Base-by-base conservation (phyloP, 345 rosid species). In the Hevea brasiliensis region DNA sequence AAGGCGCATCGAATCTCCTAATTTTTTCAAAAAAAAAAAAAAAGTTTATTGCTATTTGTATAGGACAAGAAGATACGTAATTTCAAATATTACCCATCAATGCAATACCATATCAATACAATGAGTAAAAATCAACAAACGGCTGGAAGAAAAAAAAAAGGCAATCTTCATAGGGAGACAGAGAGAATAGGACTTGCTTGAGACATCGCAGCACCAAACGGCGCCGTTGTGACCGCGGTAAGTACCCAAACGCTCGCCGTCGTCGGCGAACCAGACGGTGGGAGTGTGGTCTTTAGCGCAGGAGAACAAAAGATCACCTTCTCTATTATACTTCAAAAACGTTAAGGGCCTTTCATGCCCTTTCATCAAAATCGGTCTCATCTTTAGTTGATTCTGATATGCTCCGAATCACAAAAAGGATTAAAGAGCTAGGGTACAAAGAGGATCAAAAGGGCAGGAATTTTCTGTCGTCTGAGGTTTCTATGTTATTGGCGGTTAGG, bases 211-310 rank as follows among this genome's bases (percentile, higher is more conserved):
- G 57, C 85, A 87, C 99, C 99, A 95, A 63, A 92, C 98, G 61
- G 99, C 98, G 26, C 98, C 98, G 66, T 95, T 95, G 86, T 95
- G 99, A 53, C 99, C 99, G 48, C 98, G 96, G 73, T 88, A 95
- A 64, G 98, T 92, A 56, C 99, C 99, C 6, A 89, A 84, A 59
- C 98, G 97, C 83, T 95, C 92, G 64, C 99, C 99, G 70, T 92
- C 88, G 77, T 92, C 96, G 63, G 98, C 98, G 75, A 82, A 95
- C 99, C 99, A 95, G 68, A 95, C 91, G 26, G 98, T 92, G 47
- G 98, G 98, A 14, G 78, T 89, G 80, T 92, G 98, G 47, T 95
- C 98, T 77, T 95, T 92, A 61, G 99, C 98, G 77, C 99, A 92
- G 32, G 99, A 92, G 84, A 95, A 91, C 23, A 95, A 85, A 21